phyloP scores from a whole-genome alignment of 257 asterid species.

The Solanum gandarillasii region DNA sequence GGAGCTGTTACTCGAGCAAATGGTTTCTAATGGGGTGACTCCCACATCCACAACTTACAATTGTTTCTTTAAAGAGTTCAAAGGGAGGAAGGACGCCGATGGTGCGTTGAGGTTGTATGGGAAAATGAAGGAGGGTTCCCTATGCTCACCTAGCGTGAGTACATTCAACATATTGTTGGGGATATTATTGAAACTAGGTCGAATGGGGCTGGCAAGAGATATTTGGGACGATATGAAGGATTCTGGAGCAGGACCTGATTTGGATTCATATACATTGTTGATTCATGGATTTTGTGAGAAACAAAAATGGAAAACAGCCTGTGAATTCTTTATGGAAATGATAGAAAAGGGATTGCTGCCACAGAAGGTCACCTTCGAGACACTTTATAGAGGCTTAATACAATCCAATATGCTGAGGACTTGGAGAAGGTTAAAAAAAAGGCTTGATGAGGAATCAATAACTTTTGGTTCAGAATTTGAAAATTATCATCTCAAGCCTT shows the following conservation, averaged over 20 bases:
- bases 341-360: slow-evolving; percentile 84
- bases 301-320: slow-evolving; percentile 60
- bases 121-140: slow-evolving; percentile 53
- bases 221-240: slow-evolving; percentile 70
- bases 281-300: slow-evolving; percentile 69
- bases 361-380: slow-evolving; percentile 75
- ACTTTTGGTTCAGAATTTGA: slow-evolving; percentile 64
- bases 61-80: slow-evolving; percentile 70
- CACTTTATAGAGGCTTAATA: slow-evolving; percentile 66
- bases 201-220: slow-evolving; percentile 49
- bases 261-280: slow-evolving; percentile 66
- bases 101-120: slow-evolving; percentile 54
- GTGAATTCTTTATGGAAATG: slow-evolving; percentile 73
- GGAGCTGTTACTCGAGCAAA: slow-evolving; percentile 43
- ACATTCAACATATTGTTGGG: slow-evolving; percentile 61
- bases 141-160: slow-evolving; percentile 44
- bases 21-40: slow-evolving; percentile 52
- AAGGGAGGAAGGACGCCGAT: slow-evolving; percentile 64
- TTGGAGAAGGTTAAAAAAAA: slow-evolving; percentile 83
- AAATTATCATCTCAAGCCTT: slow-evolving; percentile 60
- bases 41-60: slow-evolving; percentile 63
- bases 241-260: slow-evolving; percentile 63
- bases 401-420: slow-evolving; percentile 83
- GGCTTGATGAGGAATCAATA: slow-evolving; percentile 75
- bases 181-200: slow-evolving; percentile 45